phyloP scores from a whole-genome alignment of 2,329 filamentous ascomycete species.

The Colletotrichum orbiculare region DNA sequence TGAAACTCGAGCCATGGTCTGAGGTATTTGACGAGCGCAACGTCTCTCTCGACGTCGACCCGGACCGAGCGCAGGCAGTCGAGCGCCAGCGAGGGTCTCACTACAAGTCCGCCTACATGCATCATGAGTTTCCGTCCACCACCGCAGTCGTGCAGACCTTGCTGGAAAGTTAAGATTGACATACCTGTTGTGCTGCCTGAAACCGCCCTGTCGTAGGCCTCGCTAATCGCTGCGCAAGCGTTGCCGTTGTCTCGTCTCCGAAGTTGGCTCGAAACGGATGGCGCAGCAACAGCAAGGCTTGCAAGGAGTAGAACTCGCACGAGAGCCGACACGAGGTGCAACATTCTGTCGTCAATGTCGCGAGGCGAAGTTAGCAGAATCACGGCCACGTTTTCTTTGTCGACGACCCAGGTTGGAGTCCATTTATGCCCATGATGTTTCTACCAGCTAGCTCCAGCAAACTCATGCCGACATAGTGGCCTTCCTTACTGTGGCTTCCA shows the following conservation, averaged over 20 bases:
- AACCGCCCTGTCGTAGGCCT: conserved; percentile 6
- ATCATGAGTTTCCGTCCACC: neutral
- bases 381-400: too few species aligned
- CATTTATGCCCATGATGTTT: too few species aligned
- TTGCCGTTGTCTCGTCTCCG: conserved; percentile 1
- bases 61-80: conserved; percentile 37
- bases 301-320: conserved; percentile 3
- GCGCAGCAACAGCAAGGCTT: conserved; percentile 6
- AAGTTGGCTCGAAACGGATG: neutral
- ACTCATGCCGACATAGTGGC: too few species aligned
- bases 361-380: too few species aligned
- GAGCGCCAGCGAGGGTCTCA: conserved; percentile 36
- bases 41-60: conserved; percentile 31
- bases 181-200: neutral
- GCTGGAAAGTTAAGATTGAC: neutral
- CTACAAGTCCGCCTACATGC: neutral
- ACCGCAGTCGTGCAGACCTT: too few species aligned
- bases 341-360: conserved; percentile 3
- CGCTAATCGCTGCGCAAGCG: conserved; percentile 21
- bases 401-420: too few species aligned
- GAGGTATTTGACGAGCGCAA: conserved; percentile 36
- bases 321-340: conserved; percentile 2
- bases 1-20: conserved; percentile 38
- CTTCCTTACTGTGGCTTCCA: too few species aligned
- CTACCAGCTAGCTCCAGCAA: too few species aligned